These are phyloP conservation scores for Oldenlandia corymbosa DNA, from an alignment of 257 asterid species.

Conservation along the genomic window DNA sequence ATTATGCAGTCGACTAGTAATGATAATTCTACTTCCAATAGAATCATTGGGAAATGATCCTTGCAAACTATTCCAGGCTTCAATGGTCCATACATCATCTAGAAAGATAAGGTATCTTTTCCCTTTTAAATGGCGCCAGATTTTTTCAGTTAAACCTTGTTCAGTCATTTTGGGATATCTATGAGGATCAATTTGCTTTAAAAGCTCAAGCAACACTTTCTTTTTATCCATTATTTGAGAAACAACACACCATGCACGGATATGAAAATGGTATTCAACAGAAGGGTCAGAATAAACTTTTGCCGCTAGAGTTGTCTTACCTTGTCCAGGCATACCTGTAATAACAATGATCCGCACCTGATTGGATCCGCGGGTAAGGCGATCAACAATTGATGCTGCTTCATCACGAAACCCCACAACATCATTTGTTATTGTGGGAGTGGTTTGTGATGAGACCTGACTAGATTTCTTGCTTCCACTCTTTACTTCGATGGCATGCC, in stretches of 20 bases:
- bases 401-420: background rate
- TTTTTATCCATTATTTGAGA: background rate
- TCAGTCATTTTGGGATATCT: background rate
- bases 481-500: background rate
- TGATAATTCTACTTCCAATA: background rate
- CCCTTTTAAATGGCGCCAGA: background rate
- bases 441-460: background rate
- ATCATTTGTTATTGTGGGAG: background rate
- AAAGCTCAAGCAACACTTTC: background rate
- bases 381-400: background rate
- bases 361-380: background rate
- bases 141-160: background rate
- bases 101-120: background rate
- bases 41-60: background rate
- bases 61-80: background rate
- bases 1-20: background rate
- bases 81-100: background rate
- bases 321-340: conserved; percentile 7
- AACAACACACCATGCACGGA: background rate
- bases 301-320: conserved; percentile 10
- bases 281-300: background rate
- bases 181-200: background rate
- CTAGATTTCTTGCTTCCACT: background rate
- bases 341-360: background rate
- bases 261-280: background rate